Conservation (phyloP, 805 yeast species). For the Yamadazyma takamatsuzukensis region DNA sequence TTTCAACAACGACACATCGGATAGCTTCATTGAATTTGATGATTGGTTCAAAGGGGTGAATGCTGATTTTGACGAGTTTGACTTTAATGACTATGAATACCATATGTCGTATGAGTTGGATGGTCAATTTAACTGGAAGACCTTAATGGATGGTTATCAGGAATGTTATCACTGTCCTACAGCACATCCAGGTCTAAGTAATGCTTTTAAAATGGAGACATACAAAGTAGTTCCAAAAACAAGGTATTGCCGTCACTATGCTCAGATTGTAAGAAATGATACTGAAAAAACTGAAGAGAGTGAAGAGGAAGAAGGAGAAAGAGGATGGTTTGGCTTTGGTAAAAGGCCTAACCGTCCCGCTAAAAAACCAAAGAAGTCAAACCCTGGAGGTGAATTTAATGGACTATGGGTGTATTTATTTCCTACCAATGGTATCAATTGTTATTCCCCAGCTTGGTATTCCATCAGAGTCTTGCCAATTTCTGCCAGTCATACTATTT, state of each 20-base stretch:
- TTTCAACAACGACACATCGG: conserved; percentile 40
- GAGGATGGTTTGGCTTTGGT: conserved; percentile 54
- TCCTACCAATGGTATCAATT: conserved; percentile 60
- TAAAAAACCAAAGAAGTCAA: conserved; percentile 28
- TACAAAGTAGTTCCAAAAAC: conserved; percentile 59
- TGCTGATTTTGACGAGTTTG: conserved; percentile 53
- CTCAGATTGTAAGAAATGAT: conserved; percentile 45
- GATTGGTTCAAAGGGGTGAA: conserved; percentile 51
- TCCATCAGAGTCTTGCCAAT: conserved; percentile 58
- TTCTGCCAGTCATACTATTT: conserved; percentile 49
- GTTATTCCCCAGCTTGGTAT: conserved; percentile 67
- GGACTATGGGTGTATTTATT: conserved; percentile 61
- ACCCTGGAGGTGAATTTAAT: conserved; percentile 59
- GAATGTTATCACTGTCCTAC: conserved; percentile 69
- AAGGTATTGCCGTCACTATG: conserved; percentile 60
- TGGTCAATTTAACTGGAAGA: conserved; percentile 64
- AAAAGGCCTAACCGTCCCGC: conserved; percentile 14
- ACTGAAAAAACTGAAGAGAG: conserved; percentile 26
- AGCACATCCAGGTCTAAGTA: conserved; percentile 57
- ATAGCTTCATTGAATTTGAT: conserved; percentile 44
- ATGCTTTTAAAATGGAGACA: conserved; percentile 62
- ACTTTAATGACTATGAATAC: conserved; percentile 58
- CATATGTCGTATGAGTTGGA: conserved; percentile 63
- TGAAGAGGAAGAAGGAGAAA: conserved; percentile 27
- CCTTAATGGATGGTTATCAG: conserved; percentile 65